These are phyloP conservation scores for Colletotrichum graminicola DNA, from an alignment of 2,329 filamentous ascomycete genomes.

Conservation along the genomic window DNA sequence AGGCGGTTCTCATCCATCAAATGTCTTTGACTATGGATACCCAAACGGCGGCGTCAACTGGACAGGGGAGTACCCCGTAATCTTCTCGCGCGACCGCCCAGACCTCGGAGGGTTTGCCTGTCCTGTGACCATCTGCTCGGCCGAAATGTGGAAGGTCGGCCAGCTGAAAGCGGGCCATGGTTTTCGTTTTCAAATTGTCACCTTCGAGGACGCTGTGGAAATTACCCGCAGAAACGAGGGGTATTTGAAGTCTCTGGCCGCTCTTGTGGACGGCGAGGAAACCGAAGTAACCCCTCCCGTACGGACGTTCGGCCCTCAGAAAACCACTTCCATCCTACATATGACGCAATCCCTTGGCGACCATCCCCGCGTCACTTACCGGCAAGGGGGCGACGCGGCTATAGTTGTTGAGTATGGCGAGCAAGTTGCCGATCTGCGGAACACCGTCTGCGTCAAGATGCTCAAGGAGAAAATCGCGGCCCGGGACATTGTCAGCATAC, in stretches of 20 bases:
- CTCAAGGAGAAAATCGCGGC: slow-evolving; percentile 35
- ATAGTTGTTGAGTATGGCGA: slow-evolving; percentile 70
- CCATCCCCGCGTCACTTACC: slow-evolving; percentile 56
- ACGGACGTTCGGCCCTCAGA: neutral
- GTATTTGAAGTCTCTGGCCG: slow-evolving; percentile 3
- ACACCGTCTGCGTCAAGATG: slow-evolving; percentile 51
- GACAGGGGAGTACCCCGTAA: slow-evolving; percentile 51
- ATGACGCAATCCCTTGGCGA: slow-evolving; percentile 46
- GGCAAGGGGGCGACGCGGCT: slow-evolving; percentile 62
- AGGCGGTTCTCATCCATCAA: slow-evolving; percentile 72
- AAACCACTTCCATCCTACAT: slow-evolving; percentile 40
- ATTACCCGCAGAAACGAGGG: neutral
- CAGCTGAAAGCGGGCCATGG: slow-evolving; percentile 50
- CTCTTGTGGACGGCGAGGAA: neutral
- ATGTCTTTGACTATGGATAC: slow-evolving; percentile 71
- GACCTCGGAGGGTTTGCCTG: slow-evolving; percentile 51
- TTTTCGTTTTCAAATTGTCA: neutral
- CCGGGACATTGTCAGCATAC: slow-evolving; percentile 27
- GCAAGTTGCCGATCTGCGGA: slow-evolving; percentile 66
- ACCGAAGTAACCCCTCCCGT: neutral
- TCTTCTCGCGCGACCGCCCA: slow-evolving; percentile 52
- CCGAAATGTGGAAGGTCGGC: slow-evolving; percentile 53
- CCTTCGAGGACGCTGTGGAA: slow-evolving; percentile 20
- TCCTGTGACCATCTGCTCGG: slow-evolving; percentile 48
- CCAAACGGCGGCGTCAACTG: slow-evolving; percentile 54